Percentiles rank a stretch among this genome's conserved stretches.
Evolutionary conservation across 2,329 filamentous ascomycete species (phyloP).

Genomic region (Pyrenophora tritici-repentis): DNA sequence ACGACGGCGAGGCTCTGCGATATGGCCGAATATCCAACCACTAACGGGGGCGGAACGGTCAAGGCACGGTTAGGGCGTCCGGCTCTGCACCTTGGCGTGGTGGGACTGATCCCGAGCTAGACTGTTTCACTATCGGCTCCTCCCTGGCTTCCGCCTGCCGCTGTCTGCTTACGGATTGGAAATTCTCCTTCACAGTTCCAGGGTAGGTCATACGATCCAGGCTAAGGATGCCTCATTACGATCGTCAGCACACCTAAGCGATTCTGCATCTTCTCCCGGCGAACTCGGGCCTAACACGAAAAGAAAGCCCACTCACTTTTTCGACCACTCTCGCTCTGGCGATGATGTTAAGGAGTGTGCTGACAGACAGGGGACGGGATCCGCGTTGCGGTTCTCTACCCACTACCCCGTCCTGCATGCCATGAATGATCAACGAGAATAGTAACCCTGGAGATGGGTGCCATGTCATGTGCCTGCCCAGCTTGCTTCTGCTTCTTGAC

Average conservation of each 20-base stretch:
- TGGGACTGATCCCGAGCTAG: constrained; percentile 4
- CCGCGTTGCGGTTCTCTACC: constrained; percentile 1
- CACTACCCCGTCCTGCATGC: not conserved
- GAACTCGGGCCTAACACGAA: not conserved
- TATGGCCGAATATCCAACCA: not conserved
- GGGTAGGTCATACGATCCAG: not conserved
- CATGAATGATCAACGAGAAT: constrained; percentile 6
- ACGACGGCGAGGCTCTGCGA: not conserved
- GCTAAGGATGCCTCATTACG: not conserved
- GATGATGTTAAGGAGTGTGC: not conserved
- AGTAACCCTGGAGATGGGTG: not conserved
- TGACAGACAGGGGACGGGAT: constrained; percentile 6
- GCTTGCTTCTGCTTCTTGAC: constrained; percentile 6
- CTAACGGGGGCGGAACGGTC: not conserved
- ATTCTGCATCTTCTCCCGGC: not conserved
- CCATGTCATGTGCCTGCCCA: constrained; percentile 7
- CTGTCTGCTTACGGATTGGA: not conserved
- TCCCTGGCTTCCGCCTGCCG: not conserved
- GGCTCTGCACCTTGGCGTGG: not conserved
- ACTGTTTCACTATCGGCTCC: not conserved
- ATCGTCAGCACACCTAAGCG: constrained; percentile 2
- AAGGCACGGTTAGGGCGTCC: not conserved
- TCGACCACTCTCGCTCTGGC: not conserved
- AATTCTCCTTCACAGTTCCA: not conserved
- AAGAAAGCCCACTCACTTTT: not conserved